Conservation (phyloP, 2,329 filamentous ascomycete species). For the Sporothrix pallida region DNA sequence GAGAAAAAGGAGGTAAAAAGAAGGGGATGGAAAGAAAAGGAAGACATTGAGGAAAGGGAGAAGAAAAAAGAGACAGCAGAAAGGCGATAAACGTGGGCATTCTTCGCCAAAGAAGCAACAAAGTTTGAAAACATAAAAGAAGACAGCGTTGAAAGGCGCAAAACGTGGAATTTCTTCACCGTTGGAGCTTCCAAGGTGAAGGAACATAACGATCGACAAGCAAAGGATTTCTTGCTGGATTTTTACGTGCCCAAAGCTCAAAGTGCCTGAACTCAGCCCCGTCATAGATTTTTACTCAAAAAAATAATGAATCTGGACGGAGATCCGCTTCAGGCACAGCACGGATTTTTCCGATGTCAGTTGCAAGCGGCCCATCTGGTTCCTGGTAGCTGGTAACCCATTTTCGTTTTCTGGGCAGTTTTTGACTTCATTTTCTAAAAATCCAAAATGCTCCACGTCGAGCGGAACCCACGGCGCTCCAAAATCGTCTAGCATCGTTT, state of each 20-base stretch:
- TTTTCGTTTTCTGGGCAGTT: background rate
- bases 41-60: background rate
- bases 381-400: background rate
- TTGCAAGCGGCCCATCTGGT: background rate
- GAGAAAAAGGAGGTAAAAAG: background rate
- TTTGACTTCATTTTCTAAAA: background rate
- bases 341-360: background rate
- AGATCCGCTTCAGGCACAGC: background rate
- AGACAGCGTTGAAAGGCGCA: background rate
- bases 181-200: slow-evolving; percentile 7
- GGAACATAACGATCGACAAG: background rate
- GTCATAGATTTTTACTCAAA: background rate
- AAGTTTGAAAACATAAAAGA: background rate
- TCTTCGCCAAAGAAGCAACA: background rate
- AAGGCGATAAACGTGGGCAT: background rate
- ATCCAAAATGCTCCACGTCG: background rate
- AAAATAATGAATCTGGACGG: slow-evolving; percentile 1
- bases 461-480: slow-evolving; percentile 1
- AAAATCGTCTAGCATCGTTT: background rate
- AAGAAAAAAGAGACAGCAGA: background rate
- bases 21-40: slow-evolving; percentile 15
- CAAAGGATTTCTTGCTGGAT: background rate
- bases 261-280: background rate
- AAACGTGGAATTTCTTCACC: slow-evolving; percentile 11
- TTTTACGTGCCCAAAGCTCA: slow-evolving; percentile 2